Evolutionary conservation across 257 asterid genomes (phyloP).

Genomic region (Oldenlandia corymbosa): DNA sequence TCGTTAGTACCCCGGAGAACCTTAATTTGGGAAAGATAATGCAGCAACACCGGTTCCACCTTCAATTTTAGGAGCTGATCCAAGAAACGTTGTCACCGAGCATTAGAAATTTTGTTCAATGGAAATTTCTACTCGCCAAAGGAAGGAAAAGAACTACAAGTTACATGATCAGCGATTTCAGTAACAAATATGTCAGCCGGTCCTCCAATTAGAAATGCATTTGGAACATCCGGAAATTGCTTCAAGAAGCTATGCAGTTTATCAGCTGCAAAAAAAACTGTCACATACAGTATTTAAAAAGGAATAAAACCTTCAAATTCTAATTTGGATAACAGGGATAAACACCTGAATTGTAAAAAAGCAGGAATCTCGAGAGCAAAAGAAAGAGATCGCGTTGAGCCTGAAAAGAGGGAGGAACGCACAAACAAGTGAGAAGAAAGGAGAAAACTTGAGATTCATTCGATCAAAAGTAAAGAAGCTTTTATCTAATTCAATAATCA

Average conservation of each 20-base stretch:
- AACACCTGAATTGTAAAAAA: conserved; percentile 69
- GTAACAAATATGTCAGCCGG: conserved; percentile 71
- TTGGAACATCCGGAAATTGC: conserved; percentile 81
- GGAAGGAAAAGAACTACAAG: background rate
- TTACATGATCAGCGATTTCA: conserved; percentile 92
- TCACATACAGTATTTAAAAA: conserved; percentile 3
- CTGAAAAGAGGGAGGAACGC: conserved; percentile 32
- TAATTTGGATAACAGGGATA: conserved; percentile 7
- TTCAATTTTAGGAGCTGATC: conserved; percentile 83
- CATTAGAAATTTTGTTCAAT: background rate
- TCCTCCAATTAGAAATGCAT: conserved; percentile 81
- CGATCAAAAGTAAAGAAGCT: background rate
- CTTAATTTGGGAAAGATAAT: conserved; percentile 76
- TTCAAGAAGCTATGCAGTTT: conserved; percentile 65
- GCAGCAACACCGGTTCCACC: conserved; percentile 95
- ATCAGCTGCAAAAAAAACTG: conserved; percentile 45
- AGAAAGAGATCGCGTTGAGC: conserved; percentile 83
- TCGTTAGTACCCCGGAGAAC: conserved; percentile 56
- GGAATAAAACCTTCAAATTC: conserved; percentile 17
- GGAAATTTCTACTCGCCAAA: background rate
- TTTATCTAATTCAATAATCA: background rate
- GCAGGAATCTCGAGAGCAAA: conserved; percentile 73
- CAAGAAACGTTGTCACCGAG: conserved; percentile 7
- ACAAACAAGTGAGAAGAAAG: conserved; percentile 9
- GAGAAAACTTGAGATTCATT: background rate